Percentiles rank a stretch among this genome's conserved stretches.
These are phyloP conservation scores for Chytriomyces sp. DNA, from an alignment of 192 early-diverging fungal genomes.

Conservation along the genomic window DNA sequence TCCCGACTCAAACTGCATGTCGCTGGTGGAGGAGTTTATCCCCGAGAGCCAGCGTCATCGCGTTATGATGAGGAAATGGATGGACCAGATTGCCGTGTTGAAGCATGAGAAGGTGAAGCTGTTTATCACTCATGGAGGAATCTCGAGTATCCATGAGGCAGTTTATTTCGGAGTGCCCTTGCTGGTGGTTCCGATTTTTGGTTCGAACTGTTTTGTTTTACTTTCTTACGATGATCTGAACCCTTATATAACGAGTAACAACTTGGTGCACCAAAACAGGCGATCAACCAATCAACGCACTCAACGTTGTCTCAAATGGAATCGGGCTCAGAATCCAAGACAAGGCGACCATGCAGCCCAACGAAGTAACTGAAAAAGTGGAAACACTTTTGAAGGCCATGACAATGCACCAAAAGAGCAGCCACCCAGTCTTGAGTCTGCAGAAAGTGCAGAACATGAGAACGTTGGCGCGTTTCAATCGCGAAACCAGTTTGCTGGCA, in stretches of 20 bases:
- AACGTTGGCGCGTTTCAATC: neutral
- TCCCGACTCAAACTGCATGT: neutral
- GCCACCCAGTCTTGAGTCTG: neutral
- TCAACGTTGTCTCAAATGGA: constrained; percentile 1
- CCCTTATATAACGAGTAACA: neutral
- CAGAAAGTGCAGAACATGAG: neutral
- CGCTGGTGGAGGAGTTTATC: neutral
- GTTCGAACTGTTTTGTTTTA: neutral
- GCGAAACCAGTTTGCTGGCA: constrained; percentile 7
- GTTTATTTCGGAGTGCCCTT: constrained; percentile 2
- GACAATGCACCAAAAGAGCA: neutral
- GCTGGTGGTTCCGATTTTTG: constrained; percentile 21
- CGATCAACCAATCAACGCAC: constrained; percentile 5
- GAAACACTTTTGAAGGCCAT: neutral
- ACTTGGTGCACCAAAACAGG: neutral
- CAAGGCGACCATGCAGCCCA: neutral
- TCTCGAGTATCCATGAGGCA: neutral
- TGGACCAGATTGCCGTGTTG: constrained; percentile 5
- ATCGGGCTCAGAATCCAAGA: constrained; percentile 7
- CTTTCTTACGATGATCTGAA: neutral
- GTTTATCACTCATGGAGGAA: constrained; percentile 19
- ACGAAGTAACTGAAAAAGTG: neutral
- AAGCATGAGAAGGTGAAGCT: neutral
- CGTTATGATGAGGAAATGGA: neutral
- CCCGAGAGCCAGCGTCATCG: neutral